These are phyloP conservation scores for Aspergillus candidus DNA, from an alignment of 2,329 filamentous ascomycete genomes.

Conservation along the genomic window DNA sequence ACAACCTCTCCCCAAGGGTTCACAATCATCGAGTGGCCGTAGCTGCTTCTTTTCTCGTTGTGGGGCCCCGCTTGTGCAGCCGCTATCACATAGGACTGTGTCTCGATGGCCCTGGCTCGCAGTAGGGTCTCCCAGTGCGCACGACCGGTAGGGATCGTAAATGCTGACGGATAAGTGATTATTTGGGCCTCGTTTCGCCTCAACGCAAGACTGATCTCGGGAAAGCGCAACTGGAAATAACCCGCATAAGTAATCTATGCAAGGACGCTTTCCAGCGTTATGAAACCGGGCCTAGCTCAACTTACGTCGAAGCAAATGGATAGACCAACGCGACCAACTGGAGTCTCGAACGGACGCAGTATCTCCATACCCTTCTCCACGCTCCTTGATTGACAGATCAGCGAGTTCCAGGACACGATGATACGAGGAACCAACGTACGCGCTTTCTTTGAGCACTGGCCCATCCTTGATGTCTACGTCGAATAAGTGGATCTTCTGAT, in stretches of 20 bases:
- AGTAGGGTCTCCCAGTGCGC: slow-evolving; percentile 83
- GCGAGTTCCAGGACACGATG: neutral
- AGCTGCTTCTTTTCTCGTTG: slow-evolving; percentile 71
- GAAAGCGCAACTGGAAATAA: slow-evolving; percentile 59
- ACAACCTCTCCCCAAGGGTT: slow-evolving; percentile 79
- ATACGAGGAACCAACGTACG: slow-evolving; percentile 25
- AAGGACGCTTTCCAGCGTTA: no score
- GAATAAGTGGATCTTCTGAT: slow-evolving; percentile 90
- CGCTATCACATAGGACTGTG: slow-evolving; percentile 79
- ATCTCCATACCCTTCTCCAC: slow-evolving; percentile 64
- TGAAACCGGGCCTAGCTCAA: slow-evolving; percentile 2
- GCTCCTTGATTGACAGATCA: slow-evolving; percentile 33
- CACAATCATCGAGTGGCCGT: slow-evolving; percentile 79
- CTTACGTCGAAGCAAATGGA: slow-evolving; percentile 80
- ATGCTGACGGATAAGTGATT: slow-evolving; percentile 82
- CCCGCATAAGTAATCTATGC: neutral
- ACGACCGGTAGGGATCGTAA: slow-evolving; percentile 76
- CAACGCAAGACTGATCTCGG: slow-evolving; percentile 66
- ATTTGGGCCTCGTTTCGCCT: slow-evolving; percentile 64
- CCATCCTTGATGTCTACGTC: slow-evolving; percentile 59
- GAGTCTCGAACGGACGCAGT: slow-evolving; percentile 63
- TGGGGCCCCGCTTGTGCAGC: slow-evolving; percentile 74
- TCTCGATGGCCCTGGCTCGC: slow-evolving; percentile 77
- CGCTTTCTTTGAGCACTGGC: slow-evolving; percentile 56
- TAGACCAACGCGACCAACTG: slow-evolving; percentile 68